Evolutionary conservation across 345 rosid species (phyloP), one percentile per base, ranked within the genome.

Genomic region (Passiflora organensis): DNA sequence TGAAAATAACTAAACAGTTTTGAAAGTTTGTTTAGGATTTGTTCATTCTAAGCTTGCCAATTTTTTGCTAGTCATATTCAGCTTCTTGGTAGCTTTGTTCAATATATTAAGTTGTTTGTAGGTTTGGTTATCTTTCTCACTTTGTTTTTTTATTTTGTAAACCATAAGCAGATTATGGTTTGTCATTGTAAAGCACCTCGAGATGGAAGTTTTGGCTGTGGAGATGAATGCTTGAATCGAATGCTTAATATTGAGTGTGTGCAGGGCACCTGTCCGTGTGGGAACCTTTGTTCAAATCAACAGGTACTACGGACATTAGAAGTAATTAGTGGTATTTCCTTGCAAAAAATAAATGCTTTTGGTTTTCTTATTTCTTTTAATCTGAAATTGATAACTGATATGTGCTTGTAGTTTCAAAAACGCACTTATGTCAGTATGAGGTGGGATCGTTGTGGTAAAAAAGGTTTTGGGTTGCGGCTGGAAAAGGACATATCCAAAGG

Each of bases 181-280:
- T 93, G 99, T 70, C 82, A 86, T 53, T 93, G 99, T 79, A 82
- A 76, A 73, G 72, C 79, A 59, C 78, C 85, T 59, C 67, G 59
- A 53, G 82, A 76, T 52, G 84, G 83, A 38, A 58, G 72, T 53
- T 68, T 73, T 51, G 99, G 99, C 53, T 93, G 99, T 66, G 86
- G 97, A 46, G 99, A 93, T 64, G 89, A 83, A 71, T 93, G 99
- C 71, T 79, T 93, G 73, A 93, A 93, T 67, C 87, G 99, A 64
- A 83, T 93, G 87, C 86, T 89, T 53, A 93, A 93, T 76, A 89
- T 93, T 73, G 97, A 93, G 80, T 93, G 99, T 59, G 87, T 86
- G 71, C 81, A 73, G 55, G 84, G 89, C 70, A 89, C 96, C 73
- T 93, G 99, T 55, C 97, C 99, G 13, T 83, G 95, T 64, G 89